Conservation (phyloP, 306 rosid genomes). For the Fagus crenata region DNA sequence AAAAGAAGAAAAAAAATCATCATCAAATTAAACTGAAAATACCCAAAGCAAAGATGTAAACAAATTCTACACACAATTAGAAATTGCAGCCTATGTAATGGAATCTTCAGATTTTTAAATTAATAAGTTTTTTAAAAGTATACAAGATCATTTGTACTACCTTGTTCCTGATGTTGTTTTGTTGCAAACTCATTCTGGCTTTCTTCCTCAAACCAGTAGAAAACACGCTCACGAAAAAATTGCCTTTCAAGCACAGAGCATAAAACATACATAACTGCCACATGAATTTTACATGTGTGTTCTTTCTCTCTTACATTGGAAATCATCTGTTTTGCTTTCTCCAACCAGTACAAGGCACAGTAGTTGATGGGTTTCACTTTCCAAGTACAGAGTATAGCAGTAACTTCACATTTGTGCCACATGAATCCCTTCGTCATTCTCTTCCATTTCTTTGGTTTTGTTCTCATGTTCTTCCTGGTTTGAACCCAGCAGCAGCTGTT, state of each 20-base stretch:
- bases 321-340: background rate
- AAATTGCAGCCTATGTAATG: background rate
- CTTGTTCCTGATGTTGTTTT: background rate
- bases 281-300: background rate
- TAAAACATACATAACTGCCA: background rate
- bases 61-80: background rate
- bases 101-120: background rate
- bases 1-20: too few relatives aligned
- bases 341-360: background rate
- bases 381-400: slow-evolving; percentile 26
- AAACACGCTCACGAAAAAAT: background rate
- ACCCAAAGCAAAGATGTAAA: background rate
- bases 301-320: background rate
- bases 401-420: slow-evolving; percentile 43
- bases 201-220: background rate
- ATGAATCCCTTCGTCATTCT: slow-evolving; percentile 32
- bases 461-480: slow-evolving; percentile 41
- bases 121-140: background rate
- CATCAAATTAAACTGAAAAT: background rate
- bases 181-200: background rate
- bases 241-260: background rate
- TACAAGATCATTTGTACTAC: background rate
- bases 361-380: slow-evolving; percentile 4
- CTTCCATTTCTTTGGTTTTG: slow-evolving; percentile 42
- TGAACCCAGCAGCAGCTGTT: slow-evolving; percentile 41